Percentiles rank a stretch among this genome's conserved stretches.
Conservation (phyloP, 2,329 filamentous ascomycete genomes). For the Colletotrichum chlorophyti region DNA sequence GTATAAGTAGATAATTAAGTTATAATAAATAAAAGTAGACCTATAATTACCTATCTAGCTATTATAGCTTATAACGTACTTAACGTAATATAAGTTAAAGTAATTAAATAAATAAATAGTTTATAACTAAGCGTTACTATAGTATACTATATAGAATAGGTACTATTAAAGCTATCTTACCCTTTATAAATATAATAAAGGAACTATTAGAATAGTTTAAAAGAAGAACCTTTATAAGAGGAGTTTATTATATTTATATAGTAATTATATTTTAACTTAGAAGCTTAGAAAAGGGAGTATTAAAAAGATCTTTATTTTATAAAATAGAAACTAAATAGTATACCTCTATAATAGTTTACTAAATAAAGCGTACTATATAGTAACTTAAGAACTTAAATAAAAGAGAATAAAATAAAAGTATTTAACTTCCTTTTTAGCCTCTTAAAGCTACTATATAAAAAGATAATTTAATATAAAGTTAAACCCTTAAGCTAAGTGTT, state of each 20-base stretch:
- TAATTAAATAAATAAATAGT: too few relatives aligned
- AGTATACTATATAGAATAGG: too few relatives aligned
- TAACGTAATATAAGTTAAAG: too few relatives aligned
- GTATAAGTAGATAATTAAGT: background rate
- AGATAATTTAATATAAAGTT: slow-evolving; percentile 26
- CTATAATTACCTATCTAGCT: slow-evolving; percentile 6
- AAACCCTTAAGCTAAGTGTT: slow-evolving; percentile 21
- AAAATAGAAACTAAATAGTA: slow-evolving; percentile 19
- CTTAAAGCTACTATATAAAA: slow-evolving; percentile 1
- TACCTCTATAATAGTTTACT: slow-evolving; percentile 10
- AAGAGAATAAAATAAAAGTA: too few relatives aligned
- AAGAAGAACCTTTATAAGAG: slow-evolving; percentile 5
- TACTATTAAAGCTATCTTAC: too few relatives aligned
- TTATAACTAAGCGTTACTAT: slow-evolving; percentile 16
- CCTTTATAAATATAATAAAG: too few relatives aligned
- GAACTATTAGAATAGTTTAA: too few relatives aligned
- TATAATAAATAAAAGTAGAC: background rate
- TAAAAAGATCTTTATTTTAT: slow-evolving; percentile 12
- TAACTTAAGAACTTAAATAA: too few relatives aligned
- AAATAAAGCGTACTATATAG: too few relatives aligned
- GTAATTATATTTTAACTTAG: slow-evolving; percentile 11
- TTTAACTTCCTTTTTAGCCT: too few relatives aligned
- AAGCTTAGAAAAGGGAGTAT: background rate
- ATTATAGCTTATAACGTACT: too few relatives aligned
- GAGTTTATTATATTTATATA: slow-evolving; percentile 10